Evolutionary conservation across 1,284 basidiomycete genomes (phyloP).

Genomic region (Fomitopsis palustris): DNA sequence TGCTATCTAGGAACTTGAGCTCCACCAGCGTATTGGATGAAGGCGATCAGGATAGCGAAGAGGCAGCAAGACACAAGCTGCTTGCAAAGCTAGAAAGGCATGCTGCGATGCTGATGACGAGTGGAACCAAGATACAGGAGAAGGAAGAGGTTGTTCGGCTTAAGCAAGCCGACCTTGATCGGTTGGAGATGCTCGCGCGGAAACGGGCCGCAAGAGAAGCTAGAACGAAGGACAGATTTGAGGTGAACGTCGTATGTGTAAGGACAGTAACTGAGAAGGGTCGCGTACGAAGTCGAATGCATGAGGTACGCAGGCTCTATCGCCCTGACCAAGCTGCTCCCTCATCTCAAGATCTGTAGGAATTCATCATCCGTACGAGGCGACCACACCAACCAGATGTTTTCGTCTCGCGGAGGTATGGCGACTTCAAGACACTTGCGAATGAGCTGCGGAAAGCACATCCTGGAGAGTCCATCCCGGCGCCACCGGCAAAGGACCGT

Average conservation of each 20-base stretch:
- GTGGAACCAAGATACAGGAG: slow-evolving; percentile 79
- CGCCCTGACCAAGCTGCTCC: slow-evolving; percentile 6
- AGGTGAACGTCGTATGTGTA: slow-evolving; percentile 88
- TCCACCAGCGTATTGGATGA: slow-evolving; percentile 62
- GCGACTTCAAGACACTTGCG: slow-evolving; percentile 88
- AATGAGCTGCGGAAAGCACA: slow-evolving; percentile 85
- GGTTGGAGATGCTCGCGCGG: slow-evolving; percentile 65
- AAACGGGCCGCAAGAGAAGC: slow-evolving; percentile 50
- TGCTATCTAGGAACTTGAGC: slow-evolving; percentile 77
- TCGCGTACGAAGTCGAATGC: slow-evolving; percentile 75
- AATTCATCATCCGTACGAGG: slow-evolving; percentile 92
- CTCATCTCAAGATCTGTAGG: slow-evolving; percentile 42
- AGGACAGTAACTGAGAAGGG: slow-evolving; percentile 79
- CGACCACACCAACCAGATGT: slow-evolving; percentile 71
- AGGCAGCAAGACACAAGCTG: slow-evolving; percentile 41
- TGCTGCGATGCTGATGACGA: slow-evolving; percentile 74
- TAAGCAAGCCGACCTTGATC: slow-evolving; percentile 75
- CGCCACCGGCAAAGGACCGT: slow-evolving; percentile 85
- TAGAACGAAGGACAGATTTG: slow-evolving; percentile 59
- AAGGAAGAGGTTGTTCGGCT: slow-evolving; percentile 87
- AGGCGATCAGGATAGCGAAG: slow-evolving; percentile 49
- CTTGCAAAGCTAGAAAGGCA: slow-evolving; percentile 80
- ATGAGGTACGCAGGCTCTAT: slow-evolving; percentile 59
- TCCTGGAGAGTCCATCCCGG: slow-evolving; percentile 73
- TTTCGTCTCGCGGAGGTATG: slow-evolving; percentile 90